Evolutionary conservation across 2,329 filamentous ascomycete species (phyloP).

Genomic region (Pestalotiopsis sp.): DNA sequence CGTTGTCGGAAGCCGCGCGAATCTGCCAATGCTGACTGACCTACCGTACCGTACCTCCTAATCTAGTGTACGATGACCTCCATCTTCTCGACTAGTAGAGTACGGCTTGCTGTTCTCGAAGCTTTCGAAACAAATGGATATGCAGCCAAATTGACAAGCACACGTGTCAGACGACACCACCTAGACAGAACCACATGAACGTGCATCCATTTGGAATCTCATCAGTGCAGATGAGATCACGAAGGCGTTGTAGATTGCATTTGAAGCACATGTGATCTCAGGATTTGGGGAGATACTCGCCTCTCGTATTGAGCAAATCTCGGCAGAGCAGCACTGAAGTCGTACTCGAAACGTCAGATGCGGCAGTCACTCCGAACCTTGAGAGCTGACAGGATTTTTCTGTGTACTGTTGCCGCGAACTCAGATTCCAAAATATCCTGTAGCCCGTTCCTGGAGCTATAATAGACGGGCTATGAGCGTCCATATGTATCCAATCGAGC

Average conservation of each 20-base stretch:
- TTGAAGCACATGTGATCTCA: background rate
- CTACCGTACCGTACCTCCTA: background rate
- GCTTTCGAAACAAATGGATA: constrained; percentile 1
- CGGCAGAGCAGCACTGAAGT: background rate
- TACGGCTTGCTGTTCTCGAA: constrained; percentile 4
- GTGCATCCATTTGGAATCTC: background rate
- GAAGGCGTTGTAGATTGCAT: background rate
- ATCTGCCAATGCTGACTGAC: constrained; percentile 1
- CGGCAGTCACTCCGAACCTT: background rate
- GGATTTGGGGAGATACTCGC: background rate
- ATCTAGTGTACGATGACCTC: background rate
- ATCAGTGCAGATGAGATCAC: background rate
- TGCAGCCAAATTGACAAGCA: background rate
- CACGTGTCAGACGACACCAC: background rate
- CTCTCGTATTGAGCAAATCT: background rate
- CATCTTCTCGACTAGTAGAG: background rate
- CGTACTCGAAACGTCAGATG: background rate
- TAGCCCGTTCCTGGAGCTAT: background rate
- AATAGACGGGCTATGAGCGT: background rate
- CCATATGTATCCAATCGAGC: background rate
- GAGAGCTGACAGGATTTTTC: background rate
- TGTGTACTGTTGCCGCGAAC: background rate
- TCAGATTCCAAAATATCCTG: background rate
- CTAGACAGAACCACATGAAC: background rate
- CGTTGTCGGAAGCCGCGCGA: constrained; percentile 1